These are phyloP conservation scores for Jatropha podagrica DNA, from an alignment of 441 rosid species.

Conservation along the genomic window DNA sequence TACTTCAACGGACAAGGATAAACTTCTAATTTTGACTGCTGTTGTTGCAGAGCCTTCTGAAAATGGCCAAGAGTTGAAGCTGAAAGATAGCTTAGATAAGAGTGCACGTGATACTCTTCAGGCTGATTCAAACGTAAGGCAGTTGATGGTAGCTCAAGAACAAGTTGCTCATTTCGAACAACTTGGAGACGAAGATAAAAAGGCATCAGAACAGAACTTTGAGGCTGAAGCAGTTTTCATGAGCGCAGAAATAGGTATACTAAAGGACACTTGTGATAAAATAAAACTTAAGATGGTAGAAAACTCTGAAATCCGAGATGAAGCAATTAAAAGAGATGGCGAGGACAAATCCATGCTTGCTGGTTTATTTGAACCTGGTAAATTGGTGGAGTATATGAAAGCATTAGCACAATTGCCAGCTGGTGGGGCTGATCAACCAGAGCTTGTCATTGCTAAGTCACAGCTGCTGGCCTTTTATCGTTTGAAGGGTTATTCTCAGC, in stretches of 20 bases:
- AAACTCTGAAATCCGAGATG: constrained; percentile 51
- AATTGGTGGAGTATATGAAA: constrained; percentile 47
- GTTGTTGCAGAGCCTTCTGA: constrained; percentile 17
- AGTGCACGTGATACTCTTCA: constrained; percentile 10
- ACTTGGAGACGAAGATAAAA: constrained; percentile 19
- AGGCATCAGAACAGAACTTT: constrained; percentile 18
- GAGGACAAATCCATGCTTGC: constrained; percentile 31
- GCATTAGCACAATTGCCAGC: constrained; percentile 50
- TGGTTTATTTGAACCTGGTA: constrained; percentile 45
- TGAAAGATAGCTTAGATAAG: constrained; percentile 14
- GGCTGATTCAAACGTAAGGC: not conserved
- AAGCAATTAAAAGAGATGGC: constrained; percentile 40
- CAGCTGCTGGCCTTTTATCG: constrained; percentile 56
- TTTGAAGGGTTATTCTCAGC: constrained; percentile 43
- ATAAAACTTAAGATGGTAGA: constrained; percentile 52
- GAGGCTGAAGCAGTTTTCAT: constrained; percentile 25
- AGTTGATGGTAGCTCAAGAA: not conserved
- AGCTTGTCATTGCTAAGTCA: constrained; percentile 53
- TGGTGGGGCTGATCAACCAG: constrained; percentile 48
- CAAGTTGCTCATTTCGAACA: constrained; percentile 17
- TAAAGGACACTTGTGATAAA: constrained; percentile 37
- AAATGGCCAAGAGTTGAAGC: constrained; percentile 18
- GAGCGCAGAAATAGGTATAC: constrained; percentile 22
- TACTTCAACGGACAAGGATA: no score
- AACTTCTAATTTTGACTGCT: not conserved